A percentile compares a stretch with the other conserved stretches of the same genome.
Conservation (phyloP, 371 early-diverging fungal species). For the Saksenaea oblongispora region DNA sequence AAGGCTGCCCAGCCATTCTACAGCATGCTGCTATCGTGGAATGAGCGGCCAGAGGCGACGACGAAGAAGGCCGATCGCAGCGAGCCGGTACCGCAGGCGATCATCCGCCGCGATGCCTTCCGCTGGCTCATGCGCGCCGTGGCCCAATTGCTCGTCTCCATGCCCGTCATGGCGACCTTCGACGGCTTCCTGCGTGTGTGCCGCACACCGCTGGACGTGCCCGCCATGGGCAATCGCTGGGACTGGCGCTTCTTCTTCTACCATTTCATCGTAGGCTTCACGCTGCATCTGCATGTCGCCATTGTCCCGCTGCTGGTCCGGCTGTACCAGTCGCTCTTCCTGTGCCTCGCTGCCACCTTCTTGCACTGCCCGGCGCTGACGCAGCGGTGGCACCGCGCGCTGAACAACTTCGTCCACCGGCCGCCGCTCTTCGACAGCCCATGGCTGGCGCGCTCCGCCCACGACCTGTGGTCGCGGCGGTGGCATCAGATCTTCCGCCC, state of each 20-base stretch:
- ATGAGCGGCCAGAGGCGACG: slow-evolving; percentile 10
- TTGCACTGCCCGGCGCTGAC: neutral
- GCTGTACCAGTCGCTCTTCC: slow-evolving; percentile 7
- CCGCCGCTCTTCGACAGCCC: slow-evolving; percentile 32
- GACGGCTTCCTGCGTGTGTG: slow-evolving; percentile 35
- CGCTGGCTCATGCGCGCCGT: slow-evolving; percentile 12
- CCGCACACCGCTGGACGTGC: slow-evolving; percentile 17
- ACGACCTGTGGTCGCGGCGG: slow-evolving; percentile 35
- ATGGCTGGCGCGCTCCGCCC: slow-evolving; percentile 25
- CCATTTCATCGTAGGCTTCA: slow-evolving; percentile 23
- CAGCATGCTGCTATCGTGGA: slow-evolving; percentile 20
- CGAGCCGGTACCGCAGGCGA: neutral
- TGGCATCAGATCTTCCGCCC: slow-evolving; percentile 43
- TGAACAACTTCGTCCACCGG: slow-evolving; percentile 17
- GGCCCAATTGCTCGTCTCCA: slow-evolving; percentile 10
- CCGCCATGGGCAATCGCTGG: neutral
- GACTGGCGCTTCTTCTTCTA: slow-evolving; percentile 12
- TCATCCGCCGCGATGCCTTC: slow-evolving; percentile 14
- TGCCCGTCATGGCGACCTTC: slow-evolving; percentile 20
- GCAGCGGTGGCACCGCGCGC: slow-evolving; percentile 4
- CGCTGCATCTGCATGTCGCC: slow-evolving; percentile 23
- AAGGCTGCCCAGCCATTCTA: neutral
- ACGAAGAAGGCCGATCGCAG: slow-evolving; percentile 1
- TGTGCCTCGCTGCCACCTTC: neutral
- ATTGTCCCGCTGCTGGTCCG: slow-evolving; percentile 20